phyloP scores from a whole-genome alignment of 2,329 filamentous ascomycete species.

The Geosmithia flava region DNA sequence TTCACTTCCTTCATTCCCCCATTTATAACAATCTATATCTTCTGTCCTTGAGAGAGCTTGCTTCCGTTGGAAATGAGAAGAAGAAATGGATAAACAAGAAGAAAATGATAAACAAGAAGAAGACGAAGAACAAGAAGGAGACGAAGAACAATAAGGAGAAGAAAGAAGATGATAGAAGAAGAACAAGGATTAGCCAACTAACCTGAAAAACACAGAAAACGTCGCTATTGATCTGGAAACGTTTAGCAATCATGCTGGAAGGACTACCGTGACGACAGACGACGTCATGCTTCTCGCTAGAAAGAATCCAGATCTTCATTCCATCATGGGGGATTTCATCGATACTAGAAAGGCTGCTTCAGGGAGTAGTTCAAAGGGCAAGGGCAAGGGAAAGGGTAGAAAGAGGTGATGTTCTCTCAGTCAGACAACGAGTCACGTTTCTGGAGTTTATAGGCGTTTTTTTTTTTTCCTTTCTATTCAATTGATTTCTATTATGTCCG shows the following conservation, averaged over 20 bases:
- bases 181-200: no score
- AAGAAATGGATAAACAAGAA: no score
- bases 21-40: neutral
- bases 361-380: slow-evolving; percentile 16
- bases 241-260: slow-evolving; percentile 62
- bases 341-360: slow-evolving; percentile 43
- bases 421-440: no score
- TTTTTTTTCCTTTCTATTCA: neutral
- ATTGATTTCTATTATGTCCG: neutral
- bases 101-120: no score
- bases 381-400: slow-evolving; percentile 12
- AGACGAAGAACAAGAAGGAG: no score
- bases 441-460: neutral
- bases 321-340: slow-evolving; percentile 58
- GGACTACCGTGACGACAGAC: slow-evolving; percentile 67
- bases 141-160: no score
- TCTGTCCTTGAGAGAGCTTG: no score
- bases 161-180: no score
- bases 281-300: slow-evolving; percentile 82
- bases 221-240: slow-evolving; percentile 44
- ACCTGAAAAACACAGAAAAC: slow-evolving; percentile 28
- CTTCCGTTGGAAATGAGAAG: no score
- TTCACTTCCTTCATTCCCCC: neutral
- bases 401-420: neutral
- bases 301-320: slow-evolving; percentile 74